Percentiles rank a stretch among this genome's conserved stretches.
Evolutionary conservation across 441 rosid genomes (phyloP).

Genomic region (Flueggea neowawraea): DNA sequence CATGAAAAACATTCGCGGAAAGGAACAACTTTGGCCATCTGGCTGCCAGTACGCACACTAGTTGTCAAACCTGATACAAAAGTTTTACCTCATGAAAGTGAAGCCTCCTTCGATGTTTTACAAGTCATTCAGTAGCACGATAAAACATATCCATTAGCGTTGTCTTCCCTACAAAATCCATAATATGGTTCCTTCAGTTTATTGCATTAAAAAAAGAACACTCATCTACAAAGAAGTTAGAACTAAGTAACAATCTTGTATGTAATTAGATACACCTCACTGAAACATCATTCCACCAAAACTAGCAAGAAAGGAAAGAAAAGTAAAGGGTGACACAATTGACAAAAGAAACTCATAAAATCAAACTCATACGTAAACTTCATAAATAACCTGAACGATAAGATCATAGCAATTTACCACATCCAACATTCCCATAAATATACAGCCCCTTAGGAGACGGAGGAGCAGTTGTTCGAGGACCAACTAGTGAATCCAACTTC

Average conservation of each 20-base stretch:
- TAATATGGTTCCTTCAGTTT: constrained; percentile 2
- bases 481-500: constrained; percentile 72
- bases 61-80: constrained; percentile 9
- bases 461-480: constrained; percentile 72
- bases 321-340: no score
- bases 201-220: background rate
- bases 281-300: no score
- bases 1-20: background rate
- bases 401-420: constrained; percentile 47
- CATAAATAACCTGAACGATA: background rate
- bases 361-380: no score
- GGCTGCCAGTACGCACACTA: background rate
- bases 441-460: constrained; percentile 86
- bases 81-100: constrained; percentile 86
- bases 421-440: constrained; percentile 88
- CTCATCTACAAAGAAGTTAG: no score
- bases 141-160: constrained; percentile 99
- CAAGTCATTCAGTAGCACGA: constrained; percentile 59
- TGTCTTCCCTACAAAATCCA: constrained; percentile 72
- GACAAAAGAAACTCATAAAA: no score
- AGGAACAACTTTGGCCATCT: background rate
- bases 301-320: no score
- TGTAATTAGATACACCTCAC: no score
- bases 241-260: no score
- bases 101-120: constrained; percentile 65